phyloP scores from a whole-genome alignment of 805 yeast species.

The Cyberlindnera sargentensis region DNA sequence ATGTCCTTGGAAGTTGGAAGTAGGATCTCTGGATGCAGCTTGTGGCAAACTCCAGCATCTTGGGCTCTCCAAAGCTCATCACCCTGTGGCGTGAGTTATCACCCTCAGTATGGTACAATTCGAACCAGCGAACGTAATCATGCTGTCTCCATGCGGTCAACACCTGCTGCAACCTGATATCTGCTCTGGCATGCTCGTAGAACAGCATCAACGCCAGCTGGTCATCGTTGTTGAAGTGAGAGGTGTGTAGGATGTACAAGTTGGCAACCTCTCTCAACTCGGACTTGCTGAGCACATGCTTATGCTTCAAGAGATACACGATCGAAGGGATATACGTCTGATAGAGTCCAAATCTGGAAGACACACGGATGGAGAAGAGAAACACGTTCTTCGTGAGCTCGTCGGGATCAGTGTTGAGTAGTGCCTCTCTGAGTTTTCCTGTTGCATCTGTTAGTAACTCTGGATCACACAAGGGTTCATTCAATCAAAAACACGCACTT shows the following conservation, averaged over 20 bases:
- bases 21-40: slow-evolving; percentile 31
- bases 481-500: slow-evolving; percentile 8
- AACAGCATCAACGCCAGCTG: slow-evolving; percentile 13
- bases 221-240: slow-evolving; percentile 20
- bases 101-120: slow-evolving; percentile 15
- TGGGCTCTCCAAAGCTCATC: slow-evolving; percentile 37
- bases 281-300: slow-evolving; percentile 15
- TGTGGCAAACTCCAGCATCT: slow-evolving; percentile 29
- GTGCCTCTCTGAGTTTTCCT: slow-evolving; percentile 52
- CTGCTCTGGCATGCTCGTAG: slow-evolving; percentile 25
- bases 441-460: not conserved
- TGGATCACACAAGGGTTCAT: too few relatives aligned
- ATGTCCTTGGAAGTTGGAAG: slow-evolving; percentile 24
- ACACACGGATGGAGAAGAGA: slow-evolving; percentile 41
- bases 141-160: slow-evolving; percentile 26
- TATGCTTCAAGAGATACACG: slow-evolving; percentile 24
- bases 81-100: slow-evolving; percentile 19
- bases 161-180: slow-evolving; percentile 29
- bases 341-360: slow-evolving; percentile 42
- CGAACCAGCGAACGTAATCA: slow-evolving; percentile 29
- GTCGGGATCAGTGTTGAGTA: slow-evolving; percentile 32
- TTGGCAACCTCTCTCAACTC: slow-evolving; percentile 37
- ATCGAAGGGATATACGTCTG: slow-evolving; percentile 55
- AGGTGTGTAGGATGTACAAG: slow-evolving; percentile 37
- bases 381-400: slow-evolving; percentile 41